Conservation (phyloP, 805 yeast genomes). For the Ogataea glucozyma region DNA sequence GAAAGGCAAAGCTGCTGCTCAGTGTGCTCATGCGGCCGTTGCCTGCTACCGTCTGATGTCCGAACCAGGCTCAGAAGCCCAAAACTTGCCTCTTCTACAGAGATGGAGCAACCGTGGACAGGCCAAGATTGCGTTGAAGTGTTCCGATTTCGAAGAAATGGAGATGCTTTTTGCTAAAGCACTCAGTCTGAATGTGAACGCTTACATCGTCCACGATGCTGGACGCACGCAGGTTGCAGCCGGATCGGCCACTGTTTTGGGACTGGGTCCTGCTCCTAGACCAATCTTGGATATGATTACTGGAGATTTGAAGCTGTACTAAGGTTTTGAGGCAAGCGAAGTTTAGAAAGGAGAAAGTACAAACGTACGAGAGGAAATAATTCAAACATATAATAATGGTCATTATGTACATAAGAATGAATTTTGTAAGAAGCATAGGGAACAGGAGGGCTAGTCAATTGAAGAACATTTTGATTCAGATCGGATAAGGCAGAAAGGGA, state of each 20-base stretch:
- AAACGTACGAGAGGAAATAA: no score
- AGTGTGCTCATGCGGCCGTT: slow-evolving; percentile 96
- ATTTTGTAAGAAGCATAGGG: no score
- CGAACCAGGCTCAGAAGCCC: slow-evolving; percentile 49
- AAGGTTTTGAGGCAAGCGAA: neutral
- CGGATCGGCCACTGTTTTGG: slow-evolving; percentile 95
- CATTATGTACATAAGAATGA: slow-evolving; percentile 6
- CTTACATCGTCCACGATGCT: slow-evolving; percentile 88
- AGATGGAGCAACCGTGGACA: slow-evolving; percentile 88
- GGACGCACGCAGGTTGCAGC: slow-evolving; percentile 97
- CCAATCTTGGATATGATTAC: slow-evolving; percentile 78
- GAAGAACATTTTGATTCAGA: no score
- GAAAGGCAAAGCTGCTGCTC: slow-evolving; percentile 96
- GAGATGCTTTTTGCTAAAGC: slow-evolving; percentile 80
- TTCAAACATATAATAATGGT: slow-evolving; percentile 7
- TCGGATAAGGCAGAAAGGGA: no score
- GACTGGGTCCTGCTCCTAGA: slow-evolving; percentile 96
- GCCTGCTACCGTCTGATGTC: slow-evolving; percentile 77
- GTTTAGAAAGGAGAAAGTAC: no score
- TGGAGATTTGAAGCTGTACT: slow-evolving; percentile 73
- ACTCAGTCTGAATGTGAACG: slow-evolving; percentile 72
- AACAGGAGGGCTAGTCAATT: no score
- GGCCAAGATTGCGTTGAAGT: slow-evolving; percentile 88
- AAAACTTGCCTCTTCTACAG: slow-evolving; percentile 61
- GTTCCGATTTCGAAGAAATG: slow-evolving; percentile 67